Percentiles rank a stretch among this genome's conserved stretches.
These are phyloP conservation scores for Starmerella stellata DNA, from an alignment of 805 yeast genomes.

Conservation along the genomic window DNA sequence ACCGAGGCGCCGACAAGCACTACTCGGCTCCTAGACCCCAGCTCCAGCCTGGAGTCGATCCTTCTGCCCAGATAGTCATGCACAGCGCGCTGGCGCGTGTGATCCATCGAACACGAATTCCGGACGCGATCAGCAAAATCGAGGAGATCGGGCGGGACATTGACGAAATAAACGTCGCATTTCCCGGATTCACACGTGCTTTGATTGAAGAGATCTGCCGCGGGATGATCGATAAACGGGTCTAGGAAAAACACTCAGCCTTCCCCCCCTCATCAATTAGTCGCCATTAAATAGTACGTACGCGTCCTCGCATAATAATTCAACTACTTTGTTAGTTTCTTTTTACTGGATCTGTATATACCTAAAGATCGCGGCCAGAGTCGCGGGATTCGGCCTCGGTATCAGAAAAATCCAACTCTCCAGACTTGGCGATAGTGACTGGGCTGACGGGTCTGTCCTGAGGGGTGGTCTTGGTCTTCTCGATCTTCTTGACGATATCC, in stretches of 20 bases:
- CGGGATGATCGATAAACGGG: neutral
- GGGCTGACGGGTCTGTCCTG: constrained; percentile 57
- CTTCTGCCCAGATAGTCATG: constrained; percentile 20
- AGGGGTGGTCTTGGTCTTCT: constrained; percentile 46
- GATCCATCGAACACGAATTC: neutral
- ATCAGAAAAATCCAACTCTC: constrained; percentile 47
- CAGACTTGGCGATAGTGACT: constrained; percentile 49
- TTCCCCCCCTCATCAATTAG: no score
- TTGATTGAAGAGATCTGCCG: constrained; percentile 40
- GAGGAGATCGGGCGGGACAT: constrained; percentile 28
- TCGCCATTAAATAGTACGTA: no score
- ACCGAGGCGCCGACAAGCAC: no score
- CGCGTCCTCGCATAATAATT: no score
- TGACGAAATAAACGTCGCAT: constrained; percentile 30
- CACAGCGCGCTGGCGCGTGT: constrained; percentile 15
- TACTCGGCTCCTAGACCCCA: no score
- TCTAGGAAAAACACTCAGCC: no score
- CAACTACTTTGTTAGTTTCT: no score
- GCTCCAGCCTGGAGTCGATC: neutral
- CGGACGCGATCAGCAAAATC: constrained; percentile 23
- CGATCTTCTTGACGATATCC: constrained; percentile 64
- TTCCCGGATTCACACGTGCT: constrained; percentile 51
- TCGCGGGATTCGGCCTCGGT: no score
- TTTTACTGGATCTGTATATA: no score
- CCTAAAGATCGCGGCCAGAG: no score